A percentile compares a stretch with the other conserved stretches of the same genome.
Evolutionary conservation across 495 filamentous ascomycete species (phyloP).

Genomic region (Tirmania nivea): DNA sequence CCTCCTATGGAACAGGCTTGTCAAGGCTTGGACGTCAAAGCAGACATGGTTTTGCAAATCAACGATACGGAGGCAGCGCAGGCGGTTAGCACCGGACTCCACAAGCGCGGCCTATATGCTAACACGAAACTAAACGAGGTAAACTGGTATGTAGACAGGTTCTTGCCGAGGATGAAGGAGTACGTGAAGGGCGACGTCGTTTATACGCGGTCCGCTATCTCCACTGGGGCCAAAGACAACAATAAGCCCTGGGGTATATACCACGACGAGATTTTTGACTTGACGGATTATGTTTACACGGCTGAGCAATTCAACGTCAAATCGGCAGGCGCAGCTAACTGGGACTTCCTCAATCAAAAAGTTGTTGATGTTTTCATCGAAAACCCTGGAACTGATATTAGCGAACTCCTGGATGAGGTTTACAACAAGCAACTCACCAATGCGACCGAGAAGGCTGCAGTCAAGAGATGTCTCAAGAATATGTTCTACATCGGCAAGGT

Average conservation of each 20-base stretch:
- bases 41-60: slow-evolving; percentile 29
- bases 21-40: slow-evolving; percentile 35
- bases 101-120: slow-evolving; percentile 33
- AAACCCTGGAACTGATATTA: slow-evolving; percentile 61
- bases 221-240: slow-evolving; percentile 39
- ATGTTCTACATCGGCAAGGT: slow-evolving; percentile 61
- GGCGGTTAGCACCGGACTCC: slow-evolving; percentile 30
- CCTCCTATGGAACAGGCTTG: slow-evolving; percentile 61
- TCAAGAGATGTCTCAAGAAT: slow-evolving; percentile 58
- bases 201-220: slow-evolving; percentile 30
- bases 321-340: slow-evolving; percentile 26
- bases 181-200: slow-evolving; percentile 81
- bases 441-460: slow-evolving; percentile 23
- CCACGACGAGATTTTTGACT: slow-evolving; percentile 54
- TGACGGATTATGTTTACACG: slow-evolving; percentile 79
- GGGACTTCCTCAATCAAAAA: slow-evolving; percentile 43
- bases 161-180: slow-evolving; percentile 58
- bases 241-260: slow-evolving; percentile 63
- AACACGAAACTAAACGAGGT: slow-evolving; percentile 34
- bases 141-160: slow-evolving; percentile 54
- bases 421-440: slow-evolving; percentile 13
- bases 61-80: slow-evolving; percentile 36
- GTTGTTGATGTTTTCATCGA: slow-evolving; percentile 45
- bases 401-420: slow-evolving; percentile 33
- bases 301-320: slow-evolving; percentile 11